Evolutionary conservation across 116 monocot species (phyloP).

Genomic region (Posidonia oceanica): DNA sequence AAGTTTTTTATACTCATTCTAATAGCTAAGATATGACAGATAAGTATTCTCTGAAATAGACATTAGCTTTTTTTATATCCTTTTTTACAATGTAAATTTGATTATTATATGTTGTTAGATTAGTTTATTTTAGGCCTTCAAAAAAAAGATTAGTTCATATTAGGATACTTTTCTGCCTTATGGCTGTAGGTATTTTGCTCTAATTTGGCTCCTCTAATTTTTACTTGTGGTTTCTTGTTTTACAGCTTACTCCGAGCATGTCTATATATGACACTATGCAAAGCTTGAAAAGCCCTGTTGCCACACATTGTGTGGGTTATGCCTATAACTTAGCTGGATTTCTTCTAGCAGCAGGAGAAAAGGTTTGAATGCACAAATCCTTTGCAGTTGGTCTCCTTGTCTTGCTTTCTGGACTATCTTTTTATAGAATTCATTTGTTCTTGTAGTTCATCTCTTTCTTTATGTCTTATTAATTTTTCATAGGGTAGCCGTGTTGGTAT

Average conservation of each 20-base stretch:
- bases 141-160: too few species aligned
- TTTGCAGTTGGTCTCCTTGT: not conserved
- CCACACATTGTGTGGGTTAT: conserved; percentile 82
- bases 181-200: too few species aligned
- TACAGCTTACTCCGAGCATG: conserved; percentile 92
- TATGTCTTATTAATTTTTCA: not conserved
- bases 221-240: conserved; percentile 2
- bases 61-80: too few species aligned
- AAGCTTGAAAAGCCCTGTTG: conserved; percentile 76
- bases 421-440: not conserved
- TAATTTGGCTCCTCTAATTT: not conserved
- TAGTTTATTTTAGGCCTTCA: too few species aligned
- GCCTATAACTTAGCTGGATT: conserved; percentile 93
- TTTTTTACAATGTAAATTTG: too few species aligned
- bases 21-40: too few species aligned
- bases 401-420: not conserved
- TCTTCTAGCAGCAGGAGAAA: conserved; percentile 98
- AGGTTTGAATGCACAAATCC: conserved; percentile 21
- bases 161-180: too few species aligned
- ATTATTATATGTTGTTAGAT: too few species aligned
- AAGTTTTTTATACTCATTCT: too few species aligned
- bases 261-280: conserved; percentile 97
- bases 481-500: conserved; percentile 80
- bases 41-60: too few species aligned
- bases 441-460: not conserved